phyloP scores from a whole-genome alignment of 257 asterid species.

The Solanum dulcamara region DNA sequence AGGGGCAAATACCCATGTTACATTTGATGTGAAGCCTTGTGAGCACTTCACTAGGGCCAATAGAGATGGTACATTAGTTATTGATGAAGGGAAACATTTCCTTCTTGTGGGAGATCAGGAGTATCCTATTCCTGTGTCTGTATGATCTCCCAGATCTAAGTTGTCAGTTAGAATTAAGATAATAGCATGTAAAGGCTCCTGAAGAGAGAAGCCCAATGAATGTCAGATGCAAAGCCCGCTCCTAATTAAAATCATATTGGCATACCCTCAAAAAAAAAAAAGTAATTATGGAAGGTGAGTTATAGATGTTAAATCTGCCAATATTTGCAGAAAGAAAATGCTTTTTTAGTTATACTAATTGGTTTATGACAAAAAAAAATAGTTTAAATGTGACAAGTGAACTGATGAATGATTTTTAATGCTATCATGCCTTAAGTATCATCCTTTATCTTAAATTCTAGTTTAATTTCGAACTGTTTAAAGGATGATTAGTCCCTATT shows the following conservation, averaged over 20 bases:
- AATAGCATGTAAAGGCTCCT: no score
- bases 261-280: no score
- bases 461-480: neutral
- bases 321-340: neutral
- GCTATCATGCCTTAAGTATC: neutral
- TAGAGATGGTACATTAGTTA: conserved; percentile 29
- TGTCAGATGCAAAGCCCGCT: no score
- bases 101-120: conserved; percentile 35
- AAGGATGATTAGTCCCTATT: neutral
- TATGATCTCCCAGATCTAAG: conserved; percentile 7
- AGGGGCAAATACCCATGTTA: conserved; percentile 16
- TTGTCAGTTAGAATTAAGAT: neutral
- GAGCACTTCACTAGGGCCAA: conserved; percentile 36
- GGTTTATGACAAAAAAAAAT: neutral
- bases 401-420: neutral
- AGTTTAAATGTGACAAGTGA: neutral
- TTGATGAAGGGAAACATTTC: conserved; percentile 31
- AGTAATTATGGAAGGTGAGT: neutral
- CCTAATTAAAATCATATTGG: no score
- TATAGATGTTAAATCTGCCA: neutral
- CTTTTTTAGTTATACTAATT: neutral
- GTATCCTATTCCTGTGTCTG: conserved; percentile 22
- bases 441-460: neutral
- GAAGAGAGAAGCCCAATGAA: no score
- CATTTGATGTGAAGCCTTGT: conserved; percentile 34